phyloP scores from a whole-genome alignment of 345 rosid species.

The Eucalyptus erythrocorys region DNA sequence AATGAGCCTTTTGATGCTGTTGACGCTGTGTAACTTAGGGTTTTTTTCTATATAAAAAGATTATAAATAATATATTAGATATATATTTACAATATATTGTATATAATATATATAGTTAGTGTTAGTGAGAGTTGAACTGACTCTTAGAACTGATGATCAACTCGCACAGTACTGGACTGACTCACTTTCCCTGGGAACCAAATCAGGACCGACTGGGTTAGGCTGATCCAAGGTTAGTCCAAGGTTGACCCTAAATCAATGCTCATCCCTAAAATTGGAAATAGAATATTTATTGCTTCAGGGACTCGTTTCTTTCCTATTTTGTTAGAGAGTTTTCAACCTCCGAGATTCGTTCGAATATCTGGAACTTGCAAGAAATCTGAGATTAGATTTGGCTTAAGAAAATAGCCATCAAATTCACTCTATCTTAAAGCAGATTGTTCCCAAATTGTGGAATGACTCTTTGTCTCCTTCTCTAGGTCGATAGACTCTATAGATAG shows the following conservation, averaged over 20 bases:
- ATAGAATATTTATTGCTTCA: rapidly evolving
- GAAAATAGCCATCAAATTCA: background rate
- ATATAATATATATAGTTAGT: rapidly evolving
- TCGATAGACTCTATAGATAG: background rate
- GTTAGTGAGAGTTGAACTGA: rapidly evolving
- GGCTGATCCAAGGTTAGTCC: too few species aligned
- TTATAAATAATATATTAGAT: too few species aligned
- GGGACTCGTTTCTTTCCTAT: background rate
- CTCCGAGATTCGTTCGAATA: background rate
- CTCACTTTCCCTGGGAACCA: rapidly evolving
- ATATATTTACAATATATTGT: too few species aligned
- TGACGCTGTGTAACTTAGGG: rapidly evolving
- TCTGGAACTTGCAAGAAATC: rapidly evolving
- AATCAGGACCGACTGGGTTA: rapidly evolving
- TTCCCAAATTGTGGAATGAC: background rate
- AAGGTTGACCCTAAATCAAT: too few species aligned
- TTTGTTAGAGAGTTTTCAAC: background rate
- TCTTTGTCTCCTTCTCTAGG: background rate
- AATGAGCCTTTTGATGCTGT: rapidly evolving
- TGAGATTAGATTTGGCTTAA: background rate
- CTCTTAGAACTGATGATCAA: too few species aligned
- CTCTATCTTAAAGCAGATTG: background rate
- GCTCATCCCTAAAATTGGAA: background rate
- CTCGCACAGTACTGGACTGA: rapidly evolving
- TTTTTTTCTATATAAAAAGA: too few species aligned